Evolutionary conservation across 1,139 yeast genomes (phyloP), one percentile per base, ranked within the genome.

Genomic region (Taphrina sp.): DNA sequence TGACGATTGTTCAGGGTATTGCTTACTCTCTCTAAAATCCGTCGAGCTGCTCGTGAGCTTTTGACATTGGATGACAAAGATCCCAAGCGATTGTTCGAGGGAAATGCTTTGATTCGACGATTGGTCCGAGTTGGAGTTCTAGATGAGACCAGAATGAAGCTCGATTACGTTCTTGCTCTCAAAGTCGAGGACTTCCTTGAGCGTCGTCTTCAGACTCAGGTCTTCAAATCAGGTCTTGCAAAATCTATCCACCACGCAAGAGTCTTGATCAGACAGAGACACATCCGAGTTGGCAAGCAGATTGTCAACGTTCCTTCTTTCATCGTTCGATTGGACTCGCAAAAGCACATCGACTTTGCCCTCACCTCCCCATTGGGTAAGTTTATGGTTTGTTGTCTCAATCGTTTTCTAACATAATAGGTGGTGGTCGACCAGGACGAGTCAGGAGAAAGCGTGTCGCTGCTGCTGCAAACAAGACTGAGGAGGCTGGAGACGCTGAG

Each of bases 361-460:
- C 85, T 90, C 75, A 88, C 87, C 76, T 92, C 98, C 67, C 98
- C 99, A 77, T 92, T 87, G 88, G 98, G 60, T 43, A 43, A 14
- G 45, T 14, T 17, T 14, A 16, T 16, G 12, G 39, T 2, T 38
- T 3, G 4, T 49, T 24, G n/a, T 19, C 31, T 12, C 31, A 26
- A 26, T 26, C 31, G 22, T n/a, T 47, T 14, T 20, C 42, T 49
- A 31, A 49, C n/a, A 26, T 16, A 8, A 14, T 22, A 42, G 49
- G 98, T 76, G 98, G 98, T 81, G 98, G 96, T 70, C 92, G 98
- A 82, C 94, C 98, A 70, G 99, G 99, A 77, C 94, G 98, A 83
- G 95, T 88, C 72, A 94, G 94, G 85, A 89, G 98, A 87, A 90
- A 82, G 81, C 82, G 85, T 75, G 83, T 78, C 74, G 83, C 80